A percentile compares a stretch with the other conserved stretches of the same genome.
Evolutionary conservation across 2,329 filamentous ascomycete species (phyloP).

Genomic region (Hypoxylon rubiginosum): DNA sequence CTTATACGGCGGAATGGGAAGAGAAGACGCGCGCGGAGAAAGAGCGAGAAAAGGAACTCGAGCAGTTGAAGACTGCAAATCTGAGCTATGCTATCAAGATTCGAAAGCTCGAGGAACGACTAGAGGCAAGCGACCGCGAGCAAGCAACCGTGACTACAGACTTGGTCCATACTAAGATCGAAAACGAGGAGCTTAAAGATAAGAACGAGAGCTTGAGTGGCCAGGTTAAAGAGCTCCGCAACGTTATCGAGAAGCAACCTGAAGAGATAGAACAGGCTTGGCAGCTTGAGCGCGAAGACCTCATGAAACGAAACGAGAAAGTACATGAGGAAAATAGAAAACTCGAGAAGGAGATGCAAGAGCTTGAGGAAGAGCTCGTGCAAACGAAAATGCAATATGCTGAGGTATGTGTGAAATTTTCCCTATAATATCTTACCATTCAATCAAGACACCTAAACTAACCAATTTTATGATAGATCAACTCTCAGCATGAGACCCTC

Average conservation of each 20-base stretch:
- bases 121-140: constrained; percentile 89
- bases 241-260: constrained; percentile 90
- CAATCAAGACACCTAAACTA: constrained; percentile 4
- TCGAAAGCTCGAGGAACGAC: constrained; percentile 87
- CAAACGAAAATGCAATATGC: constrained; percentile 95
- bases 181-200: constrained; percentile 90
- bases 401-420: constrained; percentile 75
- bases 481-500: constrained; percentile 77
- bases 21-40: constrained; percentile 87
- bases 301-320: constrained; percentile 92
- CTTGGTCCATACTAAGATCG: constrained; percentile 90
- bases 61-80: constrained; percentile 77
- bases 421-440: neutral
- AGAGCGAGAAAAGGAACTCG: constrained; percentile 85
- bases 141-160: constrained; percentile 93
- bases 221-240: constrained; percentile 86
- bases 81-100: constrained; percentile 78
- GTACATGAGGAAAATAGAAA: constrained; percentile 93
- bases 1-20: constrained; percentile 90
- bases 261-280: constrained; percentile 87
- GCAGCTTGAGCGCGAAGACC: constrained; percentile 86
- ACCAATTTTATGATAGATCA: constrained; percentile 66
- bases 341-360: constrained; percentile 88
- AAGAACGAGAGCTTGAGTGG: constrained; percentile 89
- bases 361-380: constrained; percentile 93